Conservation (phyloP, 2,329 filamentous ascomycete genomes). For the Colletotrichum horii region DNA sequence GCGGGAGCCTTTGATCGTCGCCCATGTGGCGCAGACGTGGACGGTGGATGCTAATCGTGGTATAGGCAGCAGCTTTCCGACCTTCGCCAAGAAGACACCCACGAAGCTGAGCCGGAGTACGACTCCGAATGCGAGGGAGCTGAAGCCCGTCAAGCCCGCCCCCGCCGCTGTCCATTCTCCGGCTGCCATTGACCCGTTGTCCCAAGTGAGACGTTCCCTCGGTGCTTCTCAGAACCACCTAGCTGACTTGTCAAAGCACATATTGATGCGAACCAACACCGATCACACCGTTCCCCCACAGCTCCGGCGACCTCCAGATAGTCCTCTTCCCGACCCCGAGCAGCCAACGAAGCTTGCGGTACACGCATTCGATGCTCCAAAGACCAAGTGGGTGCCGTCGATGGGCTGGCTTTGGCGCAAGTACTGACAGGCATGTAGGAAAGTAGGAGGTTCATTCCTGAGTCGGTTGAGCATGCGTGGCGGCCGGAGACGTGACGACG, state of each 20-base stretch:
- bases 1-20: not conserved
- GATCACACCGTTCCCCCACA: slow-evolving; percentile 62
- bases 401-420: not conserved
- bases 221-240: not conserved
- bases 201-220: slow-evolving; percentile 26
- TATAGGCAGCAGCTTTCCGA: slow-evolving; percentile 16
- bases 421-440: slow-evolving; percentile 54
- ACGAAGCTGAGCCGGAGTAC: slow-evolving; percentile 14
- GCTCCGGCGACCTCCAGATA: slow-evolving; percentile 60
- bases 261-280: slow-evolving; percentile 71
- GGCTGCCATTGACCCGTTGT: slow-evolving; percentile 32
- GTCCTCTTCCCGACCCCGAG: slow-evolving; percentile 46
- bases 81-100: slow-evolving; percentile 21
- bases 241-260: slow-evolving; percentile 50
- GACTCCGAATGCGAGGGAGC: slow-evolving; percentile 21
- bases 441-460: slow-evolving; percentile 87
- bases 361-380: slow-evolving; percentile 49
- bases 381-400: slow-evolving; percentile 63
- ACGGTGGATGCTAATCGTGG: slow-evolving; percentile 2
- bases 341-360: slow-evolving; percentile 41
- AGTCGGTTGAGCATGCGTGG: slow-evolving; percentile 77
- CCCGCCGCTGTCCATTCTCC: slow-evolving; percentile 15
- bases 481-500: slow-evolving; percentile 75
- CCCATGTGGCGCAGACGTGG: not conserved
- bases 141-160: slow-evolving; percentile 19